Evolutionary conservation across 306 rosid genomes (phyloP).

Genomic region (Trifolium dubium): DNA sequence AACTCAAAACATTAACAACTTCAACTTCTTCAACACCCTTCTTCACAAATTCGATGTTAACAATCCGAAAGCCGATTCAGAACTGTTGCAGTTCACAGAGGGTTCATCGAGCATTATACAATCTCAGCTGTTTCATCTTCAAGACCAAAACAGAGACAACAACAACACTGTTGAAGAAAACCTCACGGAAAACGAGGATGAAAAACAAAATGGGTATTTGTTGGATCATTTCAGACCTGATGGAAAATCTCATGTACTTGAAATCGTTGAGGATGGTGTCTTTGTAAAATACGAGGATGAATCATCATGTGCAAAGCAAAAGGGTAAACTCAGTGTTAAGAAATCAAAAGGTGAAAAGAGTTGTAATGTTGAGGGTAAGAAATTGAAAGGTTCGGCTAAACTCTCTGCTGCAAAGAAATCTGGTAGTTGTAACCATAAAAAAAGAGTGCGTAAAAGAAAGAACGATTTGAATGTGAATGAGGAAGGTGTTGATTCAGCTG

Average conservation of each 20-base stretch:
- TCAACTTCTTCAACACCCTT: conserved; percentile 19
- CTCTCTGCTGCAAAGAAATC: background rate
- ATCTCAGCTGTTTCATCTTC: conserved; percentile 1
- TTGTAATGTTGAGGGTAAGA: background rate
- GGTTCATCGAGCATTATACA: background rate
- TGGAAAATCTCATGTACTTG: conserved; percentile 40
- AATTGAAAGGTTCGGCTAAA: background rate
- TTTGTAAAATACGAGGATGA: conserved; percentile 34
- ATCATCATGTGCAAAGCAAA: background rate
- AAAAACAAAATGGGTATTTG: conserved; percentile 7
- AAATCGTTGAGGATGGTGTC: conserved; percentile 32
- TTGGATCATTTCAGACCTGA: conserved; percentile 27
- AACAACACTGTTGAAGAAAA: background rate
- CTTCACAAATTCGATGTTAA: background rate
- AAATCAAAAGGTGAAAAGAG: conserved; percentile 4
- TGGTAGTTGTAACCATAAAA: background rate
- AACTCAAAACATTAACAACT: background rate
- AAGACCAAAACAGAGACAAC: background rate
- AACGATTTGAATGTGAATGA: background rate
- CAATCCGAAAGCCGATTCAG: conserved; percentile 5
- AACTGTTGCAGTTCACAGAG: conserved; percentile 5
- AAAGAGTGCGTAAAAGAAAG: background rate
- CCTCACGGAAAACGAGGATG: background rate
- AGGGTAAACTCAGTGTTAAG: conserved; percentile 22
- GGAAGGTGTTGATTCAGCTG: background rate